phyloP scores from a whole-genome alignment of 495 filamentous ascomycete species.

The Podospora bellae-mahoneyi region DNA sequence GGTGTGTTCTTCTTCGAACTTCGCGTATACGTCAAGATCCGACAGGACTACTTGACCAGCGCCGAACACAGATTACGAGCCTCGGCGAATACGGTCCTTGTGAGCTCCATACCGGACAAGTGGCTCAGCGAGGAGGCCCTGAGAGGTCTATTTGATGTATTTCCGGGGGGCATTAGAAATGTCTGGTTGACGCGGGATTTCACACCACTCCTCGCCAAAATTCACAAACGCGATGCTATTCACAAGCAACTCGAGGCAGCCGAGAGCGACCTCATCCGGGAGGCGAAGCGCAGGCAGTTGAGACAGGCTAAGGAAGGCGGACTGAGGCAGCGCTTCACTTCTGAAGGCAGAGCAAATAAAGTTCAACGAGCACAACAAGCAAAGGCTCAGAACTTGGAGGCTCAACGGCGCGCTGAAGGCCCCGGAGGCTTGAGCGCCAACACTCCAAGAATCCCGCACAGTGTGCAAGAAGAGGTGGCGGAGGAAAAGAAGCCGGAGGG shows the following conservation, averaged over 20 bases:
- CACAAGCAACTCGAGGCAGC: constrained; percentile 73
- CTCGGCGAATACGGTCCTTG: constrained; percentile 93
- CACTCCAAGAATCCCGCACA: constrained; percentile 74
- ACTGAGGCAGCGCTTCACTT: constrained; percentile 44
- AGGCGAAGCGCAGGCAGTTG: constrained; percentile 71
- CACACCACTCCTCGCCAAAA: constrained; percentile 82
- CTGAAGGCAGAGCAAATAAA: constrained; percentile 50
- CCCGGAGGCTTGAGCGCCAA: constrained; percentile 70
- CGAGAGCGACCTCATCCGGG: constrained; percentile 76
- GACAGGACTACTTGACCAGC: constrained; percentile 92
- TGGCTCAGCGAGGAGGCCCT: constrained; percentile 84
- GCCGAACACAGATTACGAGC: constrained; percentile 91
- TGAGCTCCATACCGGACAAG: constrained; percentile 81
- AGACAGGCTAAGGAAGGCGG: constrained; percentile 64
- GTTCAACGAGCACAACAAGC: constrained; percentile 33
- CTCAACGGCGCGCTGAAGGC: constrained; percentile 59
- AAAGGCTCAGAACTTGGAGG: constrained; percentile 53
- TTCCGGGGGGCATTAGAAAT: constrained; percentile 91
- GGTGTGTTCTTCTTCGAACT: constrained; percentile 85
- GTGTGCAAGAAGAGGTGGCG: constrained; percentile 61
- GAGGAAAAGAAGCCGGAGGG: constrained; percentile 28
- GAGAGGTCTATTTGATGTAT: constrained; percentile 87
- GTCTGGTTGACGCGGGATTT: constrained; percentile 96
- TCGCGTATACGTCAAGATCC: constrained; percentile 85
- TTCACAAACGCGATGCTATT: constrained; percentile 68